Percentiles rank a stretch among this genome's conserved stretches.
Conservation (phyloP, 768 basidiomycete species). For the Mycena albidolilacea region DNA sequence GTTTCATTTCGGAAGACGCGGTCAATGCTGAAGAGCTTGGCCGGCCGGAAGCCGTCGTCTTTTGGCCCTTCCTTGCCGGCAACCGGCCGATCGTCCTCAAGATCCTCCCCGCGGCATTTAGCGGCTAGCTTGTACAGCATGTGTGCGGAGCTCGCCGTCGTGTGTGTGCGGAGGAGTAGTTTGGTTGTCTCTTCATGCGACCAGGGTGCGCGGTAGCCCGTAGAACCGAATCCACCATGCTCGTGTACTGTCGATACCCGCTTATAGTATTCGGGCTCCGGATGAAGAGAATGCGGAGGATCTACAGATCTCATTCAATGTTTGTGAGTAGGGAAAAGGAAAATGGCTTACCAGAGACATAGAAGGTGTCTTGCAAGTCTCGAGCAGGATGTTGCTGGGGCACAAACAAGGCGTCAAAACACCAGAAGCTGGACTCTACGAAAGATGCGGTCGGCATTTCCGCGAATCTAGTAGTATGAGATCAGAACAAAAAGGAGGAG, state of each 20-base stretch:
- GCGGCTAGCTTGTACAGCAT: slow-evolving; percentile 97
- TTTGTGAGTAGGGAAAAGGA: not conserved
- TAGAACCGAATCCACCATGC: slow-evolving; percentile 90
- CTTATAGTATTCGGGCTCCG: slow-evolving; percentile 87
- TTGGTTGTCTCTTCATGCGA: slow-evolving; percentile 92
- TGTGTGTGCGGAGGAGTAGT: slow-evolving; percentile 95
- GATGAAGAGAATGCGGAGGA: slow-evolving; percentile 81
- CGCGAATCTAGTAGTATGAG: slow-evolving; percentile 76
- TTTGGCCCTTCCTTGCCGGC: slow-evolving; percentile 48
- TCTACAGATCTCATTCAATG: slow-evolving; percentile 59
- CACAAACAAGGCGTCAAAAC: slow-evolving; percentile 97
- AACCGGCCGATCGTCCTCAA: slow-evolving; percentile 52
- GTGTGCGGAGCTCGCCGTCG: slow-evolving; percentile 92
- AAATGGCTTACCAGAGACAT: slow-evolving; percentile 82
- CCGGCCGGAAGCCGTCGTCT: slow-evolving; percentile 88
- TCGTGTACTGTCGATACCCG: slow-evolving; percentile 89
- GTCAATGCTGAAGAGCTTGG: slow-evolving; percentile 97
- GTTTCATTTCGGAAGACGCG: slow-evolving; percentile 99
- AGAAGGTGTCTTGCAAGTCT: slow-evolving; percentile 98
- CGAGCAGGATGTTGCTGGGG: slow-evolving; percentile 99
- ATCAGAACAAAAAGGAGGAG: not conserved
- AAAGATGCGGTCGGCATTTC: slow-evolving; percentile 98
- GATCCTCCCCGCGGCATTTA: slow-evolving; percentile 75
- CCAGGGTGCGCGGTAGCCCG: slow-evolving; percentile 98
- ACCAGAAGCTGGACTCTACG: slow-evolving; percentile 99